phyloP scores from a whole-genome alignment of 768 basidiomycete genomes.

The Mycena capillaripes region DNA sequence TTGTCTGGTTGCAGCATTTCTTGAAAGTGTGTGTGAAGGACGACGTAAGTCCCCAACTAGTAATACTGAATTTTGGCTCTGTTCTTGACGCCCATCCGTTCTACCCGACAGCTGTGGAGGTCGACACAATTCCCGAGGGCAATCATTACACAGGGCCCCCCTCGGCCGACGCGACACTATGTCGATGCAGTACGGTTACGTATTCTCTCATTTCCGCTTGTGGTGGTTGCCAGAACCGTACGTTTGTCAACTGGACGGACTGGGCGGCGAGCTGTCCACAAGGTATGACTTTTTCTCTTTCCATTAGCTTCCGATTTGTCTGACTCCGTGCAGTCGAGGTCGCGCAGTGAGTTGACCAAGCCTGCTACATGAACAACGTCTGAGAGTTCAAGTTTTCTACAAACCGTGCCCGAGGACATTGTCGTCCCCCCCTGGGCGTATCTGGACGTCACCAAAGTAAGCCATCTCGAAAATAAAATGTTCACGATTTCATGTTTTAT shows the following conservation, averaged over 20 bases:
- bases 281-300: background rate
- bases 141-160: conserved; percentile 61
- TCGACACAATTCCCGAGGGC: conserved; percentile 52
- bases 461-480: conserved; percentile 3
- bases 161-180: conserved; percentile 51
- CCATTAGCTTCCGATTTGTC: background rate
- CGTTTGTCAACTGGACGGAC: conserved; percentile 52
- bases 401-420: conserved; percentile 55
- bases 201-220: conserved; percentile 74
- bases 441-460: conserved; percentile 61
- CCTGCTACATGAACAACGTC: background rate
- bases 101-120: conserved; percentile 49
- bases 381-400: conserved; percentile 56
- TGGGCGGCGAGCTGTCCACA: conserved; percentile 54
- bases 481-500: background rate
- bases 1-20: conserved; percentile 63
- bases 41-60: conserved; percentile 50
- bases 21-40: conserved; percentile 59
- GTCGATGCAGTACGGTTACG: conserved; percentile 69
- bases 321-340: conserved; percentile 43
- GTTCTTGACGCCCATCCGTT: no score
- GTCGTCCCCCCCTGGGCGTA: conserved; percentile 71
- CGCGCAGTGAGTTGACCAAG: conserved; percentile 44
- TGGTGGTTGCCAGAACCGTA: conserved; percentile 67
- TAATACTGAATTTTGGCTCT: no score